Conservation (phyloP, 495 filamentous ascomycete species). For the Schizothecium vesticola region DNA sequence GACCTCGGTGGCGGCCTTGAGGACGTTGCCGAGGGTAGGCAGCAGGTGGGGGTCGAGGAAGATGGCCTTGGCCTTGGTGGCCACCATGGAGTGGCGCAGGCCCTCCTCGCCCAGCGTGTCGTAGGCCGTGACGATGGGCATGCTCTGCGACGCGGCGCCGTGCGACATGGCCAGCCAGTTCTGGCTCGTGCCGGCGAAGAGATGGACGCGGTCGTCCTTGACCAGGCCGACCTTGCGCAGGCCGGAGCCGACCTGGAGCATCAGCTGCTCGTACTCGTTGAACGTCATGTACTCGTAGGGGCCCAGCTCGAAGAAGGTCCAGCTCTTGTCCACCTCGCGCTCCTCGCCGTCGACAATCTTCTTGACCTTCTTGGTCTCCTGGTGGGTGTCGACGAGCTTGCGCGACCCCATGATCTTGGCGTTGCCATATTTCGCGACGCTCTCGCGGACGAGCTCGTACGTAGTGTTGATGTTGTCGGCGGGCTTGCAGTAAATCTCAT, state of each 20-base stretch:
- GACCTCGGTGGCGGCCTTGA: conserved; percentile 73
- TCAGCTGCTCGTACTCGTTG: conserved; percentile 77
- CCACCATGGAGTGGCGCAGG: conserved; percentile 81
- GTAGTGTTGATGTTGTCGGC: conserved; percentile 71
- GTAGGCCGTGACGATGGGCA: conserved; percentile 62
- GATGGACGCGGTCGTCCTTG: conserved; percentile 70
- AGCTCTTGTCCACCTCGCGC: conserved; percentile 86
- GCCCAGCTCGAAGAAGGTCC: conserved; percentile 92
- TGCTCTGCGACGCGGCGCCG: conserved; percentile 51
- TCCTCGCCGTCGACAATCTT: conserved; percentile 90
- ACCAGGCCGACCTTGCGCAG: conserved; percentile 73
- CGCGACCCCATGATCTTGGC: conserved; percentile 78
- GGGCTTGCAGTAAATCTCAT: conserved; percentile 57
- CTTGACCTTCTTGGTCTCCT: conserved; percentile 95
- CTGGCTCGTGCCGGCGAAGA: conserved; percentile 84
- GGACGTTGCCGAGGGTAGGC: conserved; percentile 70
- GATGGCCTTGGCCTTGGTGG: conserved; percentile 80
- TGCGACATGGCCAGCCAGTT: conserved; percentile 69
- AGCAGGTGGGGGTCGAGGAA: conserved; percentile 86
- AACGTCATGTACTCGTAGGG: conserved; percentile 82
- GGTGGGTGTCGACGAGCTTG: conserved; percentile 75
- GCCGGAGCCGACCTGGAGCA: conserved; percentile 67
- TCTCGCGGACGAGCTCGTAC: conserved; percentile 77
- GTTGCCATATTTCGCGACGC: conserved; percentile 79
- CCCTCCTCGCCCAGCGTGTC: conserved; percentile 95